phyloP scores from a whole-genome alignment of 179 eudicot genomes.

The Beta macrorhiza region DNA sequence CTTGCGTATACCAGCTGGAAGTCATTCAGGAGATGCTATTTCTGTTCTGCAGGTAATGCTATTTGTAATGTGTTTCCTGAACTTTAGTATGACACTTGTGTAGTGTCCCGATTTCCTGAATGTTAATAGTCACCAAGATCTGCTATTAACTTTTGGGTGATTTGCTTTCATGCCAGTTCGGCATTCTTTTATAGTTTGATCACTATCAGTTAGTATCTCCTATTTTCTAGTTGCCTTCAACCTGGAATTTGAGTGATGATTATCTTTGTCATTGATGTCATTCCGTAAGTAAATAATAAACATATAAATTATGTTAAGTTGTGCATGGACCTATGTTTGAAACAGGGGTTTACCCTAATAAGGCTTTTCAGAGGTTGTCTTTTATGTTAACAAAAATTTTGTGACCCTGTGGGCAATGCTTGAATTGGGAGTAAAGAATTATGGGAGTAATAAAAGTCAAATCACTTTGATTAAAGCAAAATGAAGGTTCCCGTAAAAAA shows the following conservation, averaged over 20 bases:
- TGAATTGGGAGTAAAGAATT: no score
- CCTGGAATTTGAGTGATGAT: not conserved
- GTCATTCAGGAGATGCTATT: slow-evolving; percentile 42
- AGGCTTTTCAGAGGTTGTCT: no score
- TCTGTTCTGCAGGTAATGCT: slow-evolving; percentile 59
- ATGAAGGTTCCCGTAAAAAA: no score
- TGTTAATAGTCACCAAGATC: not conserved
- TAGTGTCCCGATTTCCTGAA: not conserved
- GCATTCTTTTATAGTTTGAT: not conserved
- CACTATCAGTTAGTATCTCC: not conserved
- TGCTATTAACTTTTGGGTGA: not conserved
- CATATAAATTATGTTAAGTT: no score
- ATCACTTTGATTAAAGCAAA: no score
- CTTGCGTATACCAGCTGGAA: slow-evolving; percentile 33
- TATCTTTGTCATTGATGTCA: not conserved
- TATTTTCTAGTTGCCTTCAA: not conserved
- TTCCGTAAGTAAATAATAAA: no score
- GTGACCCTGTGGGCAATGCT: no score
- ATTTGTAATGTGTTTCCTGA: not conserved
- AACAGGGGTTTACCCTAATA: no score
- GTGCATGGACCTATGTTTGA: not conserved
- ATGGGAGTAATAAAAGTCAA: no score
- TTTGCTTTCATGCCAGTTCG: not conserved
- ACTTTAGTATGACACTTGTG: not conserved
- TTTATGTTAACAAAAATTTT: no score